Percentiles rank a stretch among this genome's conserved stretches.
phyloP scores from a whole-genome alignment of 371 early-diverging fungal species.

The Blakeslea trispora region DNA sequence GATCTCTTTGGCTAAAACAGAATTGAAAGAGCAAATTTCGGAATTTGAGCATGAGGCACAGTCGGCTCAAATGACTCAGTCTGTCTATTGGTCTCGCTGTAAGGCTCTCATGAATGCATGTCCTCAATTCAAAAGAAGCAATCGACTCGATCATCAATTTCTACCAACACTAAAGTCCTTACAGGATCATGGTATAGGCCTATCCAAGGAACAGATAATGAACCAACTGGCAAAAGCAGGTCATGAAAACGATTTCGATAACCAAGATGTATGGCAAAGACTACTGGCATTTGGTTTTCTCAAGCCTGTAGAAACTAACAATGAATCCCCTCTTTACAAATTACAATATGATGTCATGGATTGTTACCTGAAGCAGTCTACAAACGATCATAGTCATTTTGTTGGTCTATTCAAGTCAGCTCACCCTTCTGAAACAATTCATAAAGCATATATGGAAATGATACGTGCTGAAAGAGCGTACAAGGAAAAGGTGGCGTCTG shows the following conservation, averaged over 20 bases:
- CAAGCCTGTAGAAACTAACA: neutral
- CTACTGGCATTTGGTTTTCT: conserved; percentile 15
- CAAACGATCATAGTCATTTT: neutral
- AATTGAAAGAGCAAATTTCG: conserved; percentile 6
- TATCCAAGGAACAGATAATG: no score
- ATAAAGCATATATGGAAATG: conserved; percentile 25
- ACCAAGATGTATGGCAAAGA: conserved; percentile 16
- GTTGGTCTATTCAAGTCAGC: conserved; percentile 1
- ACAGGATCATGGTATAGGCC: neutral
- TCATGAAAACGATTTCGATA: conserved; percentile 3
- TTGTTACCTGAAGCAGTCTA: conserved; percentile 13
- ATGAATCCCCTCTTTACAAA: no score
- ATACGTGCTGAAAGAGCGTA: conserved; percentile 63
- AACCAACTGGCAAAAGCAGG: neutral
- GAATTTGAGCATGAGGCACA: conserved; percentile 21
- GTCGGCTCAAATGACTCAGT: conserved; percentile 11
- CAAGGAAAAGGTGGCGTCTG: conserved; percentile 53
- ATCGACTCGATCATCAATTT: neutral
- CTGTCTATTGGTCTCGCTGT: conserved; percentile 24
- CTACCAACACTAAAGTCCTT: conserved; percentile 2
- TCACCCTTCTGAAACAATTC: neutral
- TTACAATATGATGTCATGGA: conserved; percentile 22
- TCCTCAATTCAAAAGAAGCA: conserved; percentile 11
- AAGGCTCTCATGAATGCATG: conserved; percentile 3
- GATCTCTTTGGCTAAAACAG: neutral